phyloP scores from a whole-genome alignment of 345 rosid species.

The Eucalyptus coolabah region DNA sequence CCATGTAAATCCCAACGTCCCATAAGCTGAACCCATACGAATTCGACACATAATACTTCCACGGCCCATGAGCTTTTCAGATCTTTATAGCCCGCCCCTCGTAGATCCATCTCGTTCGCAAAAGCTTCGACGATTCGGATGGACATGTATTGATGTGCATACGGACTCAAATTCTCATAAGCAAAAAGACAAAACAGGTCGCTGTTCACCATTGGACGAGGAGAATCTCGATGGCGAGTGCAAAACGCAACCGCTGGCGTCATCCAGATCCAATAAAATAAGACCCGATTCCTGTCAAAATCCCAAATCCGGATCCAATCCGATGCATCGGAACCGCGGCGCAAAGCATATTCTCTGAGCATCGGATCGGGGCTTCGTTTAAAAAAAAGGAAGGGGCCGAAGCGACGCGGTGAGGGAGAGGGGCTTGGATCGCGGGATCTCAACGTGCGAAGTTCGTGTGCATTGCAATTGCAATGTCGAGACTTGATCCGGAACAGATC shows the following conservation, averaged over 20 bases:
- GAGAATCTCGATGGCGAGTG: not conserved
- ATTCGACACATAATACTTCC: not conserved
- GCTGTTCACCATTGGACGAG: not conserved
- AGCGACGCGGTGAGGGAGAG: not conserved
- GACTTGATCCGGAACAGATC: fast-evolving
- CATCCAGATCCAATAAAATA: not conserved
- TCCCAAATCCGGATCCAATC: not conserved
- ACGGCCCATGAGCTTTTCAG: not conserved
- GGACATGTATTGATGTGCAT: not conserved
- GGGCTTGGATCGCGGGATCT: not conserved
- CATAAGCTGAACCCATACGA: not conserved
- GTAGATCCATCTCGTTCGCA: not conserved
- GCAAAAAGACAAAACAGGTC: not conserved
- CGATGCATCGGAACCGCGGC: not conserved
- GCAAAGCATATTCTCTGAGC: not conserved
- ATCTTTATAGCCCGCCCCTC: not conserved
- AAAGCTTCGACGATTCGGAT: not conserved
- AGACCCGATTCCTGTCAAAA: not conserved
- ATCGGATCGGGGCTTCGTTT: not conserved
- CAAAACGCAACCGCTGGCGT: not conserved
- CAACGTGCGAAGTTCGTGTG: not conserved
- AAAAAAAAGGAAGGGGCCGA: not conserved
- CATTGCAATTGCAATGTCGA: not conserved
- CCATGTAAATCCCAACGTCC: not conserved
- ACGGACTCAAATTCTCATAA: not conserved